Percentiles rank a stretch among this genome's conserved stretches.
phyloP scores from a whole-genome alignment of 208 protist genomes.

The Leishmania gerbilli region DNA sequence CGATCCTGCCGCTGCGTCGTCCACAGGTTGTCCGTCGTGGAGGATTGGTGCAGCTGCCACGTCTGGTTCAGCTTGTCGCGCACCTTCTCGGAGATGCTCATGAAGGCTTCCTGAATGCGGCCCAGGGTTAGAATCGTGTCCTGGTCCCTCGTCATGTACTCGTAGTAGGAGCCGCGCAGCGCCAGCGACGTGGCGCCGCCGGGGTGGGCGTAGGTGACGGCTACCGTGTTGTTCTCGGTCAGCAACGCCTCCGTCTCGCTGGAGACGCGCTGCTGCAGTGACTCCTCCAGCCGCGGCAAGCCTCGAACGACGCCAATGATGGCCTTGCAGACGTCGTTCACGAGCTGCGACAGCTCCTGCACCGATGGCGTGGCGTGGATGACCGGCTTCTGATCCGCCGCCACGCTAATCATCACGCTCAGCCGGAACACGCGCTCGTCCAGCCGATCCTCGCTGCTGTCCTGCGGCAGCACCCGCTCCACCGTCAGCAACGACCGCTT shows the following conservation, averaged over 20 bases:
- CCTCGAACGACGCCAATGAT: conserved; percentile 91
- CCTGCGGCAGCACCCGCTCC: conserved; percentile 88
- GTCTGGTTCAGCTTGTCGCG: conserved; percentile 94
- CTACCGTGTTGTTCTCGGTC: conserved; percentile 40
- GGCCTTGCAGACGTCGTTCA: conserved; percentile 93
- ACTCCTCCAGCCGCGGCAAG: conserved; percentile 90
- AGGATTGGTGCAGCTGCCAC: conserved; percentile 96
- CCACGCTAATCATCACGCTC: conserved; percentile 93
- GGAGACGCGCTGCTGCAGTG: conserved; percentile 53
- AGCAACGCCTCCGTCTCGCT: conserved; percentile 65
- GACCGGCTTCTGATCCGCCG: conserved; percentile 69
- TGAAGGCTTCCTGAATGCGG: conserved; percentile 91
- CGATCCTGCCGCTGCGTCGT: conserved; percentile 93
- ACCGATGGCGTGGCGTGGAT: conserved; percentile 94
- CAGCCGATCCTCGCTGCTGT: conserved; percentile 87
- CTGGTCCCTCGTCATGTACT: conserved; percentile 94
- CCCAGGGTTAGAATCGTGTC: conserved; percentile 93
- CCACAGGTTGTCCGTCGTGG: conserved; percentile 95
- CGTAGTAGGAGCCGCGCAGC: conserved; percentile 92
- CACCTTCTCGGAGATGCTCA: conserved; percentile 91
- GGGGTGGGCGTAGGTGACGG: conserved; percentile 66
- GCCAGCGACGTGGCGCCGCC: conserved; percentile 45
- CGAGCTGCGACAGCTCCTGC: conserved; percentile 77
- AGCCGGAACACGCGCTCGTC: conserved; percentile 94
- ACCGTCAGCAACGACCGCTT: conserved; percentile 94